Base-by-base conservation (phyloP, 208 protist genomes). In the Naegleria fowleri region DNA sequence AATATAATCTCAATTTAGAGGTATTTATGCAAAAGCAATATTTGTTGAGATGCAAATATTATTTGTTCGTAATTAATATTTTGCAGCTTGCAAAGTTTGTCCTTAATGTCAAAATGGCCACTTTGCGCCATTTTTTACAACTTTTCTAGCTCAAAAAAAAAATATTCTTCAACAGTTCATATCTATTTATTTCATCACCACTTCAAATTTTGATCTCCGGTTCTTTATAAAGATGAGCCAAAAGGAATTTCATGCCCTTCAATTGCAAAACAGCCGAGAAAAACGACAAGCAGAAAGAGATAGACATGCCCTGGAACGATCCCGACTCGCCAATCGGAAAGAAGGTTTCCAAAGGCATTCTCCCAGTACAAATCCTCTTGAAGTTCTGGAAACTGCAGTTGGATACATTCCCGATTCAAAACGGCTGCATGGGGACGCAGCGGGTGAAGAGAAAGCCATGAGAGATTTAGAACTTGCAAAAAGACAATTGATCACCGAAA, bases 261-360 rank as follows among this genome's bases (percentile, higher is more conserved):
- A 15, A 29, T 13, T 67, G 11, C 55, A 67, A 19, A 67, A 67
- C 19, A 67, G 13, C 19, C 11, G 55, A 19, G 55, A 67, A 22
- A 15, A 67, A 29, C 4, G 55, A 67, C 11, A 67, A 67, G 55
- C 55, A 67, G 55, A 67, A 67, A 15, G 13, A 29, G 83, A 87
- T 29, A 87, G 43, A 36, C 83, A 87, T 51, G 11, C 40, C 52
- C 19, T 87, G 6, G 83, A 87, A 51, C 40, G 33, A 36, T 13
- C 11, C 11, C 15, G 83, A 52, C 41, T 87, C 5, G 83, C 83
- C 19, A 36, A 41, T 51, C 7, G 83, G 33, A 87, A 51, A 87
- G 83, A 87, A 48, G 83, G 83, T n/a, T 87, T 87, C 29, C 83
- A 87, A 29, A 87, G 83, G 43, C 36, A 87, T 48, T 5, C 15